A percentile compares a stretch with the other conserved stretches of the same genome.
phyloP scores from a whole-genome alignment of 805 yeast genomes.

The Ogataea nitratoaversa region DNA sequence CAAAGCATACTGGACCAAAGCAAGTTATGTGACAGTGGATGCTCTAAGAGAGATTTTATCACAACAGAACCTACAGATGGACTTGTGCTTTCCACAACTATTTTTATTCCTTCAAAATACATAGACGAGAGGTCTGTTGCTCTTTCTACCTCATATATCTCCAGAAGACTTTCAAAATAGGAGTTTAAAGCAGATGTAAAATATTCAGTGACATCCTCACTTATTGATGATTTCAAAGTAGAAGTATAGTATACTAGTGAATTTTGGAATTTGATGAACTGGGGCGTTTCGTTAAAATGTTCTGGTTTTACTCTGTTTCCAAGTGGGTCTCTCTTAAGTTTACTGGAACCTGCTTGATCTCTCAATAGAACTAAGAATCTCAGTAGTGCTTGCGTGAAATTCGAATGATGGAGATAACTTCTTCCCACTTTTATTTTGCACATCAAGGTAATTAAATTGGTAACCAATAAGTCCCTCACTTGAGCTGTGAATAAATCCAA shows the following conservation, averaged over 20 bases:
- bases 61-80: slow-evolving; percentile 1
- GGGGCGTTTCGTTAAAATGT: slow-evolving; percentile 10
- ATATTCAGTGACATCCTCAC: slow-evolving; percentile 8
- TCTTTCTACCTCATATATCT: slow-evolving; percentile 7
- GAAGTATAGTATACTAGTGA: slow-evolving; percentile 11
- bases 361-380: slow-evolving; percentile 11
- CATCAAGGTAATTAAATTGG: slow-evolving; percentile 6
- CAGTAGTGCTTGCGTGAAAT: slow-evolving; percentile 12
- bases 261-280: slow-evolving; percentile 8
- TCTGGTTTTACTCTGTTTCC: slow-evolving; percentile 13
- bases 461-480: slow-evolving; percentile 8
- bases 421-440: slow-evolving; percentile 7
- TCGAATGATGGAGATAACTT: slow-evolving; percentile 10
- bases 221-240: slow-evolving; percentile 7
- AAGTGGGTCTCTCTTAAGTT: slow-evolving; percentile 10
- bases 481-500: slow-evolving; percentile 7
- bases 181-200: slow-evolving; percentile 9
- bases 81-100: slow-evolving; percentile 3
- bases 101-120: slow-evolving; percentile 16
- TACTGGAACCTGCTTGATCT: slow-evolving; percentile 7
- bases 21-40: slow-evolving; percentile 7
- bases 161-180: slow-evolving; percentile 11
- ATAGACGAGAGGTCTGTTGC: slow-evolving; percentile 8
- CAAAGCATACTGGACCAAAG: slow-evolving; percentile 20
- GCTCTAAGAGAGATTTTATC: slow-evolving; percentile 5